Conservation (phyloP, 108 stramenopile species). For the Parietichytrium sp. region DNA sequence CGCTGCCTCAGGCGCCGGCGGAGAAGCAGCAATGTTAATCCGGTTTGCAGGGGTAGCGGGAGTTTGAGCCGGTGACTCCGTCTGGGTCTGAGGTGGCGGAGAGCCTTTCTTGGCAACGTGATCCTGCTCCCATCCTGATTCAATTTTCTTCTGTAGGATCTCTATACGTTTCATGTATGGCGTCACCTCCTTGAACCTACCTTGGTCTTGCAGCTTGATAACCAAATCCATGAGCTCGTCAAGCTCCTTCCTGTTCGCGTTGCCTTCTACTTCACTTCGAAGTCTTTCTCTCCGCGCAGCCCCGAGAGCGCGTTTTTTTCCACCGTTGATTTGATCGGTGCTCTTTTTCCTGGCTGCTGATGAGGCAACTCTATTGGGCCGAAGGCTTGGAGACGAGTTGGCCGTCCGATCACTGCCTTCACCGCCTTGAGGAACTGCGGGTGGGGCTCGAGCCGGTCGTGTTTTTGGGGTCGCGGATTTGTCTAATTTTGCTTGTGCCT, state of each 20-base stretch:
- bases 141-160: neutral
- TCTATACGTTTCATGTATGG: slow-evolving; percentile 32
- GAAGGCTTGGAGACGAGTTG: too few species aligned
- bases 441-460: neutral
- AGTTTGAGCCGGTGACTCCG: too few species aligned
- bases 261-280: neutral
- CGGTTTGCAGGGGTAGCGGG: too few species aligned
- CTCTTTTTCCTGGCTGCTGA: too few species aligned
- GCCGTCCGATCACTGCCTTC: neutral
- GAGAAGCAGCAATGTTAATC: too few species aligned
- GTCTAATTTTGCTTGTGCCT: too few species aligned
- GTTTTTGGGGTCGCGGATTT: too few species aligned
- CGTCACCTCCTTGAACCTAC: neutral
- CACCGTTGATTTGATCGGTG: too few species aligned
- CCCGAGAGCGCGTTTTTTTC: neutral
- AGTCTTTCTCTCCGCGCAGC: neutral
- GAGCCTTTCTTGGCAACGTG: neutral
- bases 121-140: neutral
- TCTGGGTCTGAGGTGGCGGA: too few species aligned
- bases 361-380: too few species aligned
- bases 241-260: neutral
- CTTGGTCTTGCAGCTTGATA: neutral
- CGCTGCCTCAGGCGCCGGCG: too few species aligned
- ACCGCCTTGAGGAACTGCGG: neutral
- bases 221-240: neutral